Percentiles rank a stretch among this genome's conserved stretches.
These are phyloP conservation scores for Somion occarium DNA, from an alignment of 1,284 basidiomycete genomes.

Conservation along the genomic window DNA sequence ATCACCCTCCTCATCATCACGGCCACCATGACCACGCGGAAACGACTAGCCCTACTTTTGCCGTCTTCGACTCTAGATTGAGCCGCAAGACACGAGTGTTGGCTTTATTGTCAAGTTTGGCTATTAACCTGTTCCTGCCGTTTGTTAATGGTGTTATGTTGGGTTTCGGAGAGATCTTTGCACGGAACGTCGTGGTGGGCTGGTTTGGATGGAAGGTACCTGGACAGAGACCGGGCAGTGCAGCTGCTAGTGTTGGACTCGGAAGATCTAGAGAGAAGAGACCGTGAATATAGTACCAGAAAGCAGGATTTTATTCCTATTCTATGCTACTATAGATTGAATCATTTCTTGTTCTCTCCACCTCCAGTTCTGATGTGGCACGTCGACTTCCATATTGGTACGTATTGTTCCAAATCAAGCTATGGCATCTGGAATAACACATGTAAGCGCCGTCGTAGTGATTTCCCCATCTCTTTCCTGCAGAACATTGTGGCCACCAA, in stretches of 20 bases:
- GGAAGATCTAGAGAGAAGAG: background rate
- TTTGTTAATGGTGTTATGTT: slow-evolving; percentile 99
- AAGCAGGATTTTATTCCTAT: too few relatives aligned
- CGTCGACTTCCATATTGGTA: too few relatives aligned
- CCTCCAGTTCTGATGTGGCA: too few relatives aligned
- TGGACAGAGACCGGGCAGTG: slow-evolving; percentile 11
- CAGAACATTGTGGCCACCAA: too few relatives aligned
- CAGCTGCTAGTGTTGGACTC: slow-evolving; percentile 33
- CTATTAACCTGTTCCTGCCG: slow-evolving; percentile 89
- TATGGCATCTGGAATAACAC: too few relatives aligned
- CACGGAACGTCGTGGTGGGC: slow-evolving; percentile 75
- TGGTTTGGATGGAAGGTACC: slow-evolving; percentile 50
- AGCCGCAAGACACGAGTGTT: slow-evolving; percentile 60
- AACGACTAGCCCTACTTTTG: slow-evolving; percentile 57
- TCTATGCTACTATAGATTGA: too few relatives aligned
- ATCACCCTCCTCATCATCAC: slow-evolving; percentile 24
- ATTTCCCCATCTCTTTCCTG: too few relatives aligned
- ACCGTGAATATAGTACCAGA: background rate
- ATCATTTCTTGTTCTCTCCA: too few relatives aligned
- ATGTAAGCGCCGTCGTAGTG: too few relatives aligned
- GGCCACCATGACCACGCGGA: slow-evolving; percentile 4
- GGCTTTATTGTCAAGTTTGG: slow-evolving; percentile 78
- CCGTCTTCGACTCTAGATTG: slow-evolving; percentile 71
- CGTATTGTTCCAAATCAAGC: too few relatives aligned
- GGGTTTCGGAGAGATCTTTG: slow-evolving; percentile 97